These are phyloP conservation scores for Clavariopsis aquatica DNA, from an alignment of 495 filamentous ascomycete genomes.

Conservation along the genomic window DNA sequence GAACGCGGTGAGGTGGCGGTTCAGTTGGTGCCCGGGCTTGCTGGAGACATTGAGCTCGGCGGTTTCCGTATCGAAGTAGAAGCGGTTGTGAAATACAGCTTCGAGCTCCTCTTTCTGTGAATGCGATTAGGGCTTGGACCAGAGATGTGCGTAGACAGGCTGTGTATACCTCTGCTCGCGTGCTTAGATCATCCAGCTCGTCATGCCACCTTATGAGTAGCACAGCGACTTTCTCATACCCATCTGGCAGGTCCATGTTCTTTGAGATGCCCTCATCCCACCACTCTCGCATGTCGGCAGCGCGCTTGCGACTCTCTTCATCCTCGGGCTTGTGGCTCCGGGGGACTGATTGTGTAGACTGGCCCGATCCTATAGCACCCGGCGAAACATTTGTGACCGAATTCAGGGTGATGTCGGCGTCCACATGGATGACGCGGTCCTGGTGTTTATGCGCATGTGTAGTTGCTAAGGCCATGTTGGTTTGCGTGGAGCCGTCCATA, in stretches of 20 bases:
- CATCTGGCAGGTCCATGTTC: slow-evolving; percentile 34
- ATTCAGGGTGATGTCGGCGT: slow-evolving; percentile 20
- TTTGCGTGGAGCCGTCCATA: slow-evolving; percentile 27
- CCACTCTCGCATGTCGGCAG: slow-evolving; percentile 33
- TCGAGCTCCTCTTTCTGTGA: slow-evolving; percentile 29
- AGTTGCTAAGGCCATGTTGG: slow-evolving; percentile 1
- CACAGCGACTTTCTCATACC: slow-evolving; percentile 35
- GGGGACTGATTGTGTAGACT: neutral
- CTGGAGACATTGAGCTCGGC: slow-evolving; percentile 31
- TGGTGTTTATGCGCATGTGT: neutral
- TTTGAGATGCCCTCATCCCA: slow-evolving; percentile 25
- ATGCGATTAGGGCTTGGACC: neutral
- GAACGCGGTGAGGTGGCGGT: slow-evolving; percentile 18
- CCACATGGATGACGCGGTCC: slow-evolving; percentile 24
- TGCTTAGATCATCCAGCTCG: slow-evolving; percentile 35
- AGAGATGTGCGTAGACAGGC: neutral
- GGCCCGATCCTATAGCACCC: neutral
- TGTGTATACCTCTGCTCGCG: slow-evolving; percentile 24
- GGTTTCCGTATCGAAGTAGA: slow-evolving; percentile 31
- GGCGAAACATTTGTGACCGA: slow-evolving; percentile 10
- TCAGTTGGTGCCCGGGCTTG: slow-evolving; percentile 35
- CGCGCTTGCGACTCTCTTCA: slow-evolving; percentile 14
- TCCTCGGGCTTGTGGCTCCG: slow-evolving; percentile 11
- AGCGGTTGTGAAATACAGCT: slow-evolving; percentile 28
- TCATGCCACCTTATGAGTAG: slow-evolving; percentile 39